These are phyloP conservation scores for Suhomyces taliae DNA, from an alignment of 1,139 yeast species.

Conservation along the genomic window DNA sequence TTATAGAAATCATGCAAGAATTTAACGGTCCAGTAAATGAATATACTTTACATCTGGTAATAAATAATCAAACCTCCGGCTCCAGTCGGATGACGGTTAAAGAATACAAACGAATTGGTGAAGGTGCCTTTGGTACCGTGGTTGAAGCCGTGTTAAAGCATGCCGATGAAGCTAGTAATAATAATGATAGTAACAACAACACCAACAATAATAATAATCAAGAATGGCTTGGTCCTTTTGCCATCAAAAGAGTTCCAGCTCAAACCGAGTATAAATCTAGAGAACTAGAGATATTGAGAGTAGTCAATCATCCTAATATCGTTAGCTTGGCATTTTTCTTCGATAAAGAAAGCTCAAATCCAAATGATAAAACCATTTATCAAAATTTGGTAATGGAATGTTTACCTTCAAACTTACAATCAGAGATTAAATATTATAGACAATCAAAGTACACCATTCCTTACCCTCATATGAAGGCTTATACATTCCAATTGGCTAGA, in stretches of 20 bases:
- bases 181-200: conserved; percentile 17
- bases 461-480: conserved; percentile 71
- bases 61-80: conserved; percentile 54
- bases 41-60: conserved; percentile 53
- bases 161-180: conserved; percentile 14
- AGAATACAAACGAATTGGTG: conserved; percentile 74
- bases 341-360: conserved; percentile 56
- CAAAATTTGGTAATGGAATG: conserved; percentile 86
- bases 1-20: conserved; percentile 6
- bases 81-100: conserved; percentile 64
- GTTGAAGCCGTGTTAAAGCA: conserved; percentile 63
- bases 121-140: conserved; percentile 84
- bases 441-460: conserved; percentile 64
- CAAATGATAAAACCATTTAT: conserved; percentile 61
- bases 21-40: conserved; percentile 18
- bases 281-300: conserved; percentile 71
- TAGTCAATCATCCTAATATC: conserved; percentile 77
- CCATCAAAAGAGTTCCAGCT: conserved; percentile 80
- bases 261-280: conserved; percentile 82
- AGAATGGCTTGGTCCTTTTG: conserved; percentile 75
- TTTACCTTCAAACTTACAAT: conserved; percentile 74
- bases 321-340: conserved; percentile 65
- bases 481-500: conserved; percentile 77
- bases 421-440: conserved; percentile 70
- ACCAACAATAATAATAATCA: conserved; percentile 18